Percentiles rank a stretch among this genome's conserved stretches.
Conservation (phyloP, 1,284 basidiomycete species). For the Inonotus obliquus region DNA sequence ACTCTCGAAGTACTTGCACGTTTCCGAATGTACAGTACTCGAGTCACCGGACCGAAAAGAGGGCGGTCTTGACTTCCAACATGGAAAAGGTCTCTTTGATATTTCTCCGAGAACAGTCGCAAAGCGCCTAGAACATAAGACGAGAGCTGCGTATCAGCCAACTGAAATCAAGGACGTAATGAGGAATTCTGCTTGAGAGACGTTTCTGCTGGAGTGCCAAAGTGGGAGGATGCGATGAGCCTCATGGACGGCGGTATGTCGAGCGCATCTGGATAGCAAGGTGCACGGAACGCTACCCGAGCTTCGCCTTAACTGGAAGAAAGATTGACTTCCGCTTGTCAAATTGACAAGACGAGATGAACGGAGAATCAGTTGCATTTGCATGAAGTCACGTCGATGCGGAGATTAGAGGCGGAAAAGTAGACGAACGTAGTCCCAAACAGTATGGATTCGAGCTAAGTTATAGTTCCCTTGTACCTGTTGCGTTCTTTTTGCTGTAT, state of each 20-base stretch:
- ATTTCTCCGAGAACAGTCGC: neutral
- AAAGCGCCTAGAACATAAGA: neutral
- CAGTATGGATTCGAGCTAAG: too few relatives aligned
- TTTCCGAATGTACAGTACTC: neutral
- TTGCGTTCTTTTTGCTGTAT: too few relatives aligned
- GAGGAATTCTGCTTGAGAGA: neutral
- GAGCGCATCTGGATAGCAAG: neutral
- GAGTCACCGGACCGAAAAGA: neutral
- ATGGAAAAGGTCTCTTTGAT: neutral
- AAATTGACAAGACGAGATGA: neutral
- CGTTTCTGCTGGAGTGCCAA: neutral
- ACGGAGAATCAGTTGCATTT: neutral
- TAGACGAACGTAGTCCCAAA: neutral
- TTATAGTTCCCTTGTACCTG: too few relatives aligned
- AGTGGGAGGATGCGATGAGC: neutral
- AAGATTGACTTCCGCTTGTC: neutral
- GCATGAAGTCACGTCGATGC: neutral
- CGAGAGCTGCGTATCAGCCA: neutral
- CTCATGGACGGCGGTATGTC: neutral
- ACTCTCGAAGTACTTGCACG: neutral
- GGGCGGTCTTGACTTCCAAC: neutral
- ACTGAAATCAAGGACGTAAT: neutral
- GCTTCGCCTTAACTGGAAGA: neutral
- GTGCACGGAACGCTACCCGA: neutral
- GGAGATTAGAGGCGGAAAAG: neutral